These are phyloP conservation scores for Cercospora zeina DNA, from an alignment of 2,329 filamentous ascomycete genomes.

Conservation along the genomic window DNA sequence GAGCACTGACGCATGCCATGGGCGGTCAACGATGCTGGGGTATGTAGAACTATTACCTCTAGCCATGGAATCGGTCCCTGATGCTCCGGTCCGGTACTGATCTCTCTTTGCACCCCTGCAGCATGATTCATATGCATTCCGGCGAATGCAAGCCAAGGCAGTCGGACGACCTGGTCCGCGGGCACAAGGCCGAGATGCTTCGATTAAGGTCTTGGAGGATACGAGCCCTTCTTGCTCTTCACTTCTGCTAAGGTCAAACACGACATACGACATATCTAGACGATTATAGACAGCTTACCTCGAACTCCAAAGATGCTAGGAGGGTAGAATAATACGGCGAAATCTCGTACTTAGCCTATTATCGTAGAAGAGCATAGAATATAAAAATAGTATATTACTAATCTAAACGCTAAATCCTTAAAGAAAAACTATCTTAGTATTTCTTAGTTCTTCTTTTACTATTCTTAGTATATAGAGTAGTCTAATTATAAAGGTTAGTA, in stretches of 20 bases:
- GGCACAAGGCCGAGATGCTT: slow-evolving; percentile 1
- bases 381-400: too few relatives aligned
- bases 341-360: too few relatives aligned
- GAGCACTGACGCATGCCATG: neutral
- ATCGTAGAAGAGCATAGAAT: too few relatives aligned
- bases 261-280: neutral
- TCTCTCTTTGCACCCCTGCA: neutral
- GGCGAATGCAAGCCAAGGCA: neutral
- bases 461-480: too few relatives aligned
- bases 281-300: neutral
- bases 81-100: neutral
- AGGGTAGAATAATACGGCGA: too few relatives aligned
- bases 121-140: neutral
- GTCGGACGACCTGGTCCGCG: neutral
- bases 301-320: neutral
- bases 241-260: neutral
- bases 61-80: neutral
- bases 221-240: neutral
- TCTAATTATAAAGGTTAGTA: too few relatives aligned
- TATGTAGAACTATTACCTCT: neutral
- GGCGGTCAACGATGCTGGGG: neutral
- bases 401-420: too few relatives aligned
- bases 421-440: too few relatives aligned
- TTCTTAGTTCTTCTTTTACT: too few relatives aligned
- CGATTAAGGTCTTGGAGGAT: neutral